Conservation (phyloP, 1,284 basidiomycete species). For the Ceratorhiza oryzae-sativae region DNA sequence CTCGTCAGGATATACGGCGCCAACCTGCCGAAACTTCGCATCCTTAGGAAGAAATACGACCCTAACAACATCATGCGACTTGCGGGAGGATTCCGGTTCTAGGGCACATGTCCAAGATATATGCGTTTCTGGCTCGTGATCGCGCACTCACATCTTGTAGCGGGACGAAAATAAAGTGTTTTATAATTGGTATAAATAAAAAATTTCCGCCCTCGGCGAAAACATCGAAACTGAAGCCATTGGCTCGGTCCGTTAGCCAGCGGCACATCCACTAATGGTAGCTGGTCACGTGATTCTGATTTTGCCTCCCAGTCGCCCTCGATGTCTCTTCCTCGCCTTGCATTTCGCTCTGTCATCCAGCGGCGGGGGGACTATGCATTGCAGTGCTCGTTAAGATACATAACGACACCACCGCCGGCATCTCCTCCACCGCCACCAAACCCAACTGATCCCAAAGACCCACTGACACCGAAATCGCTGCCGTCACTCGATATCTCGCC, state of each 20-base stretch:
- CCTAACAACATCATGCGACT: conserved; percentile 63
- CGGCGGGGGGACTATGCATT: conserved; percentile 2
- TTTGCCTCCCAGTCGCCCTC: neutral
- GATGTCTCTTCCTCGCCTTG: conserved; percentile 31
- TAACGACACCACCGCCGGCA: conserved; percentile 55
- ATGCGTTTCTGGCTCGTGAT: too few relatives aligned
- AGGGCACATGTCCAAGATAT: neutral
- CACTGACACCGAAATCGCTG: conserved; percentile 51
- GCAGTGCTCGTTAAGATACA: neutral
- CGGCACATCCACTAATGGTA: too few relatives aligned
- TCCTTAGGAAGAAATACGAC: conserved; percentile 57
- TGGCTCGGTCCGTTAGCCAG: too few relatives aligned
- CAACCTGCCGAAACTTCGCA: conserved; percentile 54
- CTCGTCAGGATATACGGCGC: conserved; percentile 56
- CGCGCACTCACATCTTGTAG: too few relatives aligned
- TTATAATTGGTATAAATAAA: too few relatives aligned
- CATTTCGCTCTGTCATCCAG: conserved; percentile 17
- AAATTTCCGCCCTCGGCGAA: too few relatives aligned
- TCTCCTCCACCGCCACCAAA: conserved; percentile 45
- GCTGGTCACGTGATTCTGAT: conserved; percentile 32
- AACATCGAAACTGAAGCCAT: too few relatives aligned
- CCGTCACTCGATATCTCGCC: conserved; percentile 35
- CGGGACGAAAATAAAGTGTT: too few relatives aligned
- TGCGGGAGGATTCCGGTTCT: conserved; percentile 57
- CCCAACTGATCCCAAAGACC: conserved; percentile 51